A percentile compares a stretch with the other conserved stretches of the same genome.
Conservation (phyloP, 805 yeast species). For the Starmerella scarabaei region DNA sequence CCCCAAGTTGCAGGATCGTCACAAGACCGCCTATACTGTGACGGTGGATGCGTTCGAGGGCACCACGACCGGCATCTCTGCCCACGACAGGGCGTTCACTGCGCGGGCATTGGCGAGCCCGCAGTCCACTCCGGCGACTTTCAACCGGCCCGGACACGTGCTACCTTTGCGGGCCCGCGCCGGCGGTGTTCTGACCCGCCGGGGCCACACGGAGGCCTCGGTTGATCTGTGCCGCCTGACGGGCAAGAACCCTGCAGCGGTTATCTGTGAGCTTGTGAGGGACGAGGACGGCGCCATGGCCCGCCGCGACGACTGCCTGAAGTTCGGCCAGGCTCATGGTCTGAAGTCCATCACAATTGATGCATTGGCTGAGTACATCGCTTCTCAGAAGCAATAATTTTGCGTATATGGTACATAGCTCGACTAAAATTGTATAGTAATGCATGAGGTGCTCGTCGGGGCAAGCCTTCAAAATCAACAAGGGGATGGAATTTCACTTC, state of each 20-base stretch:
- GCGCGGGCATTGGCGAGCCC: slow-evolving; percentile 57
- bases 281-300: slow-evolving; percentile 94
- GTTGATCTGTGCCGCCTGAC: slow-evolving; percentile 73
- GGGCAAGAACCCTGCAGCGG: slow-evolving; percentile 74
- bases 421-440: too few relatives aligned
- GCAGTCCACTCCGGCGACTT: slow-evolving; percentile 43
- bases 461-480: too few relatives aligned
- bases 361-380: slow-evolving; percentile 46
- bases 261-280: slow-evolving; percentile 84
- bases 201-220: slow-evolving; percentile 97
- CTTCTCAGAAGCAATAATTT: neutral
- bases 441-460: too few relatives aligned
- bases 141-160: slow-evolving; percentile 87
- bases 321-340: slow-evolving; percentile 48
- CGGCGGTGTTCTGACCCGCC: slow-evolving; percentile 66
- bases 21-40: slow-evolving; percentile 93
- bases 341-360: slow-evolving; percentile 71
- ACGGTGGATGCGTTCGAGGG: slow-evolving; percentile 79
- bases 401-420: too few relatives aligned
- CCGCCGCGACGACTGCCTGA: slow-evolving; percentile 73
- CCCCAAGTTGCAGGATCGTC: slow-evolving; percentile 56
- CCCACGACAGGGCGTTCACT: slow-evolving; percentile 84
- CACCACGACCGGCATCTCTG: slow-evolving; percentile 94
- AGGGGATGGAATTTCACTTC: too few relatives aligned
- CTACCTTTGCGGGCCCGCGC: slow-evolving; percentile 84